Base-by-base conservation (phyloP, 2,329 filamentous ascomycete species). In the Stagonosporopsis rhizophila region DNA sequence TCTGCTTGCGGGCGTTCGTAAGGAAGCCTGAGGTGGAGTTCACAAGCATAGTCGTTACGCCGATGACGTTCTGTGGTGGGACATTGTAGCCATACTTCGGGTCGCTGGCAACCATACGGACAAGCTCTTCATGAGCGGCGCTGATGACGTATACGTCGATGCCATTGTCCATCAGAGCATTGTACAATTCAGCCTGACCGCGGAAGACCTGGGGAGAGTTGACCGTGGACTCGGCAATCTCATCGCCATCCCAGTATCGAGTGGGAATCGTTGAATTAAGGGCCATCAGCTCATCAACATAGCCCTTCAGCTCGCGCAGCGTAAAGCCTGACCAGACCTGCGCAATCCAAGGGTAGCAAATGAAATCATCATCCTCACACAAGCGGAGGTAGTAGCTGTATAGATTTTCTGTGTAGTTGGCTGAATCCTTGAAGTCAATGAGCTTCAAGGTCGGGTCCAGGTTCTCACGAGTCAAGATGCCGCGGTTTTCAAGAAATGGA, bases 21-120 rank as follows among this genome's bases (percentile, higher is more conserved):
- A 72, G 59, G 12, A 34, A 62, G 19, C 69, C 69, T 9, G 67
- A 67, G 5, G 66, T 64, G 4, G 57, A 44, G 39, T 72, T 70
- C n/a, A 60, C 59, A 25, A 71, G 63, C 59, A 71, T 65, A 1
- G 65, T 72, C 6, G 68, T 66, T 6, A 72, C 69, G 4, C 69
- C 69, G 19, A 72, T 67, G n/a, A 72, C 69, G 37, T 71, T 71
- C 44, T 69, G 42, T 0, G 69, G 66, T 7, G 65, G 66, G 0
- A 72, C 64, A 17, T 72, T 72, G 59, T 71, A 72, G 19, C 69
- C 69, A 35, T 72, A 72, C 32, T 71, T 70, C 2, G 68, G 68
- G 39, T 72, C 69, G 51, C 65, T 68, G 35, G 68, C 69, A 8
- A 72, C 66, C 62, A 72, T 68, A 12, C 69, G 66, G 8, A 72